These are phyloP conservation scores for Phyllosticta citrichinensis DNA, from an alignment of 2,329 filamentous ascomycete genomes.

Conservation along the genomic window DNA sequence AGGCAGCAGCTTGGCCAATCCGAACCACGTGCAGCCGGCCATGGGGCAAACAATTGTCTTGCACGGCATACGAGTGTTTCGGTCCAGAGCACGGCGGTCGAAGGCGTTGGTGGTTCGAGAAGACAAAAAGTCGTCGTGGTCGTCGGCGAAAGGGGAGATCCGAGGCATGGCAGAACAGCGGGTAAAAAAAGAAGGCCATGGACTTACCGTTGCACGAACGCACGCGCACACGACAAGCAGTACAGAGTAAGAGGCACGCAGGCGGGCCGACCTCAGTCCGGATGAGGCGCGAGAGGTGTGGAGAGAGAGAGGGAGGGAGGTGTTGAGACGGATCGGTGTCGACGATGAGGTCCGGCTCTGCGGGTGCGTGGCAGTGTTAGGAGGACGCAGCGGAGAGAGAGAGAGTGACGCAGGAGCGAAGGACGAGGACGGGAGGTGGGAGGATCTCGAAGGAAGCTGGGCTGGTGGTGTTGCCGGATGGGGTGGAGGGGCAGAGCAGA, in stretches of 20 bases:
- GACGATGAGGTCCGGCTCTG: constrained; percentile 9
- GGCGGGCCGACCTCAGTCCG: not conserved
- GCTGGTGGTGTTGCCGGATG: not conserved
- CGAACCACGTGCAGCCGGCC: constrained; percentile 1
- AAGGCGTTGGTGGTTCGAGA: not conserved
- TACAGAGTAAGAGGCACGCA: constrained; percentile 4
- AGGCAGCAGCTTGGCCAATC: not conserved
- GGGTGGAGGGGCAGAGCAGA: constrained; percentile 1
- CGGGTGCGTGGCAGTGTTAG: not conserved
- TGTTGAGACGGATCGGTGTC: constrained; percentile 1
- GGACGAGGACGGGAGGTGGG: not conserved
- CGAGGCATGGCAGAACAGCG: not conserved
- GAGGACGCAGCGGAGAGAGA: not conserved
- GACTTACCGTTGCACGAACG: constrained; percentile 8
- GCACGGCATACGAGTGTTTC: not conserved
- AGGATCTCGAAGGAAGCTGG: constrained; percentile 1
- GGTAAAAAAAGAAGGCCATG: not conserved
- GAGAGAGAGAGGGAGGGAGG: not conserved
- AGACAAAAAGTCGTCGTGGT: not conserved
- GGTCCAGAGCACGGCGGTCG: not conserved
- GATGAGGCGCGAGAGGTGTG: not conserved
- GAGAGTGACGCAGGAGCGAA: not conserved
- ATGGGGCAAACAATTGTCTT: not conserved
- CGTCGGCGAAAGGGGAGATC: not conserved
- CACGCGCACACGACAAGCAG: not conserved